These are phyloP conservation scores for Phlyctochytrium arcticum DNA, from an alignment of 192 early-diverging fungal species.

Conservation along the genomic window DNA sequence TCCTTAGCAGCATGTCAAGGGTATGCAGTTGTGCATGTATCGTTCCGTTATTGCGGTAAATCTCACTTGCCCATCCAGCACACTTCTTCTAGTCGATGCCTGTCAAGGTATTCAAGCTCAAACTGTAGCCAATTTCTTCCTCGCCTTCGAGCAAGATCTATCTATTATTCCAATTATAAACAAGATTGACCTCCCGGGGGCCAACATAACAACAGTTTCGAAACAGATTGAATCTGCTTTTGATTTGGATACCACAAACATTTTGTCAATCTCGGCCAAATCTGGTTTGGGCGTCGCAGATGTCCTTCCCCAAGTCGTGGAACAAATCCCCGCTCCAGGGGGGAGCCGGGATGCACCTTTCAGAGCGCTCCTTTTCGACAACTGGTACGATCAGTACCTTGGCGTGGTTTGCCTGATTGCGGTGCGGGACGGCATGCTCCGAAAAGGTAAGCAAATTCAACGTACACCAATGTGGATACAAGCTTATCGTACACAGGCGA, in stretches of 20 bases:
- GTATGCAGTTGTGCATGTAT: not conserved
- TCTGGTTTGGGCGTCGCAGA: conserved; percentile 56
- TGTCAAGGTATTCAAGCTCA: conserved; percentile 96
- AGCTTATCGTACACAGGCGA: conserved; percentile 48
- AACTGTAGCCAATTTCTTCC: conserved; percentile 94
- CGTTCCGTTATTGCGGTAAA: not conserved
- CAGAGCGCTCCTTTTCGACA: conserved; percentile 90
- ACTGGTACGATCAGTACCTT: conserved; percentile 96
- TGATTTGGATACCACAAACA: conserved; percentile 65
- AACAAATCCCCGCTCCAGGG: conserved; percentile 68
- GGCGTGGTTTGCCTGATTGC: conserved; percentile 95
- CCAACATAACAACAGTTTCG: conserved; percentile 73
- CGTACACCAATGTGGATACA: conserved; percentile 19
- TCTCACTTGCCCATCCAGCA: conserved; percentile 20
- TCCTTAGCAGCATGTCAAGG: conserved; percentile 93
- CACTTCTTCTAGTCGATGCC: conserved; percentile 88
- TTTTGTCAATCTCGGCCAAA: conserved; percentile 79
- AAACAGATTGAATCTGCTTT: conserved; percentile 83
- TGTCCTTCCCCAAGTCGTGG: conserved; percentile 76
- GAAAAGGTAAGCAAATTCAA: too few relatives aligned
- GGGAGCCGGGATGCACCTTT: conserved; percentile 66
- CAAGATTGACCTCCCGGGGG: conserved; percentile 89
- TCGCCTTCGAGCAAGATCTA: conserved; percentile 86
- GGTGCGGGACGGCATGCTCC: conserved; percentile 76
- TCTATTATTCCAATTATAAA: conserved; percentile 87